Conservation (phyloP, 129 eudicot species). For the Chrysanthemum lavandulifolium region DNA sequence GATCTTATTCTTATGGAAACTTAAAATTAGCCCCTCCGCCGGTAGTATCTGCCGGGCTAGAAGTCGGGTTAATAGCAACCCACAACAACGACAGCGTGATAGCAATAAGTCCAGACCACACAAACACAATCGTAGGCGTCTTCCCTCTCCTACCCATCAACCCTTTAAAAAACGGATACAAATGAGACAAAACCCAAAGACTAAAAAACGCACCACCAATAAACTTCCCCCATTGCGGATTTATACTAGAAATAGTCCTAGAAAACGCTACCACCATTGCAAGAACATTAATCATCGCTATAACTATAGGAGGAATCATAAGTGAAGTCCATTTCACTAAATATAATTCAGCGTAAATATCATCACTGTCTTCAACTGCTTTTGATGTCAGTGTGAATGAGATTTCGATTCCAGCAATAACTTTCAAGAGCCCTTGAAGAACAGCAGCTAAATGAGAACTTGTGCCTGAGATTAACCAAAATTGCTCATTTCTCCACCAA, state of each 20-base stretch:
- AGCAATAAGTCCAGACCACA: conserved; percentile 43
- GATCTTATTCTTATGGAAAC: conserved; percentile 27
- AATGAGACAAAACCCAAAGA: conserved; percentile 42
- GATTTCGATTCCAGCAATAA: conserved; percentile 41
- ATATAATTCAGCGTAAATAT: conserved; percentile 33
- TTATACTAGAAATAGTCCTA: conserved; percentile 29
- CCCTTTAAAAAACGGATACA: conserved; percentile 45
- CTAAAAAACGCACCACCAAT: conserved; percentile 40
- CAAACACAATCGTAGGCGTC: conserved; percentile 43
- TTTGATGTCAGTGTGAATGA: conserved; percentile 38
- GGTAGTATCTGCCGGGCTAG: conserved; percentile 14
- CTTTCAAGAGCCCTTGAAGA: conserved; percentile 37
- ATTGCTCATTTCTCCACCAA: conserved; percentile 50
- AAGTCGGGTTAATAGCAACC: conserved; percentile 36
- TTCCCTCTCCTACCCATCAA: conserved; percentile 42
- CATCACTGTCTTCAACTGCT: conserved; percentile 35
- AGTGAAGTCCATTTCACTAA: conserved; percentile 44
- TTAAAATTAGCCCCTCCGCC: conserved; percentile 33
- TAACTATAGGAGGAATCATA: conserved; percentile 41
- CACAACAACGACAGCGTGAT: conserved; percentile 40
- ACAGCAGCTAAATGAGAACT: conserved; percentile 41
- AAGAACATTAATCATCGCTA: conserved; percentile 34
- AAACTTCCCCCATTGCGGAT: conserved; percentile 42
- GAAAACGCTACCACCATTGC: conserved; percentile 43
- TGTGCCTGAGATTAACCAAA: conserved; percentile 38